Conservation (phyloP, 1,284 basidiomycete species). For the Lentinus polychrous region DNA sequence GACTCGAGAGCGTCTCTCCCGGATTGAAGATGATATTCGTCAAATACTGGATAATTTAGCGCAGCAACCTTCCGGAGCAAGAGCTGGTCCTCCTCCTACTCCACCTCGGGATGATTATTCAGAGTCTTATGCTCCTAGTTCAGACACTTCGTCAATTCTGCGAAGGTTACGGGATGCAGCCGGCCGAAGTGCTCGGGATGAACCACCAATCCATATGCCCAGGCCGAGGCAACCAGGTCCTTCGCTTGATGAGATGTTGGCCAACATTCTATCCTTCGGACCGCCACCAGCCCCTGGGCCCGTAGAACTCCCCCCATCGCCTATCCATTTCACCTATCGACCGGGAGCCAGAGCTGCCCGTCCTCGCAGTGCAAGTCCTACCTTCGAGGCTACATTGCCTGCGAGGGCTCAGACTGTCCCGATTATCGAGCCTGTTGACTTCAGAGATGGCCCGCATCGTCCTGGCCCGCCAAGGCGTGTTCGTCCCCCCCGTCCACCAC, state of each 20-base stretch:
- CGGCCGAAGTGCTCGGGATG: constrained; percentile 11
- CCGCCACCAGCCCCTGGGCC: constrained; percentile 31
- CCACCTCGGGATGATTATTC: constrained; percentile 15
- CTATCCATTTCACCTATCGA: constrained; percentile 49
- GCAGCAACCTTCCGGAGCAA: constrained; percentile 3
- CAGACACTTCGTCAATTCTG: constrained; percentile 17
- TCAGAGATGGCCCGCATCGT: constrained; percentile 5
- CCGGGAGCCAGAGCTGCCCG: constrained; percentile 35
- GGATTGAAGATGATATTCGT: constrained; percentile 38
- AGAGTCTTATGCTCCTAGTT: constrained; percentile 14
- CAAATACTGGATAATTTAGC: constrained; percentile 14
- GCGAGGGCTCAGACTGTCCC: constrained; percentile 24
- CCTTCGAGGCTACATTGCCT: constrained; percentile 23
- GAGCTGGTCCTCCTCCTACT: constrained; percentile 10
- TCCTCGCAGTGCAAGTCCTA: constrained; percentile 39
- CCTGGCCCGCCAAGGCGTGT: constrained; percentile 2
- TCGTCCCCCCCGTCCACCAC: constrained; percentile 6
- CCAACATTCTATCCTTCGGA: constrained; percentile 47
- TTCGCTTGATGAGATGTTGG: constrained; percentile 50
- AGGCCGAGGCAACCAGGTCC: constrained; percentile 35
- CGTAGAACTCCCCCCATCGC: constrained; percentile 43
- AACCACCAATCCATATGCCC: constrained; percentile 32
- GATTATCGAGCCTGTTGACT: constrained; percentile 11
- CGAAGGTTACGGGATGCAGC: constrained; percentile 9
- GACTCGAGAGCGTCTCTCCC: constrained; percentile 28